A percentile compares a stretch with the other conserved stretches of the same genome.
Conservation (phyloP, 345 rosid genomes). For the Hibiscus tridactylites region DNA sequence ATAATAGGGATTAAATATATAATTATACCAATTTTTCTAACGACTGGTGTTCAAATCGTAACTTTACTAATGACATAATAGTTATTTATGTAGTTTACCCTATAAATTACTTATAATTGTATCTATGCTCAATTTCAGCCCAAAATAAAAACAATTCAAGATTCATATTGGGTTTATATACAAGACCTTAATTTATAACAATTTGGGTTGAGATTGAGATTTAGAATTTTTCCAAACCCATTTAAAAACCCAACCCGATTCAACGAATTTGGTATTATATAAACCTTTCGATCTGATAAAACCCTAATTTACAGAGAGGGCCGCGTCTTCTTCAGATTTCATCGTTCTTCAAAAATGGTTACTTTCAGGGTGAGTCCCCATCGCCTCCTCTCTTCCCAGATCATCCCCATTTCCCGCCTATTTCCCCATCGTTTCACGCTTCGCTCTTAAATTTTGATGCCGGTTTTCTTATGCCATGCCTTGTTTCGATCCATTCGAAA, state of each 20-base stretch:
- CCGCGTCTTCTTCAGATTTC: not conserved
- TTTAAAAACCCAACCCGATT: not conserved
- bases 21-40: too few relatives aligned
- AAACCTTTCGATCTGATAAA: slow-evolving; percentile 7
- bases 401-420: not conserved
- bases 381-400: not conserved
- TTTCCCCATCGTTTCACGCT: not conserved
- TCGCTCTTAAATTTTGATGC: not conserved
- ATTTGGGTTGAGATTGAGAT: not conserved
- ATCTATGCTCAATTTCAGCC: too few relatives aligned
- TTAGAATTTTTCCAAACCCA: not conserved
- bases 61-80: too few relatives aligned
- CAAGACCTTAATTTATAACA: not conserved
- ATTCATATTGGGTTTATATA: not conserved
- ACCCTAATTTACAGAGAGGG: slow-evolving; percentile 8
- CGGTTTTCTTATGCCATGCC: not conserved
- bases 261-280: not conserved
- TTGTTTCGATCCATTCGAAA: not conserved
- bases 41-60: too few relatives aligned
- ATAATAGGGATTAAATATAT: too few relatives aligned
- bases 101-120: too few relatives aligned
- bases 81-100: too few relatives aligned
- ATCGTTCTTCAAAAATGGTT: slow-evolving; percentile 22
- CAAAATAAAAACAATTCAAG: not conserved
- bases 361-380: slow-evolving; percentile 27